phyloP scores from a whole-genome alignment of 2,329 filamentous ascomycete species.

The Knoxdaviesia capensis region DNA sequence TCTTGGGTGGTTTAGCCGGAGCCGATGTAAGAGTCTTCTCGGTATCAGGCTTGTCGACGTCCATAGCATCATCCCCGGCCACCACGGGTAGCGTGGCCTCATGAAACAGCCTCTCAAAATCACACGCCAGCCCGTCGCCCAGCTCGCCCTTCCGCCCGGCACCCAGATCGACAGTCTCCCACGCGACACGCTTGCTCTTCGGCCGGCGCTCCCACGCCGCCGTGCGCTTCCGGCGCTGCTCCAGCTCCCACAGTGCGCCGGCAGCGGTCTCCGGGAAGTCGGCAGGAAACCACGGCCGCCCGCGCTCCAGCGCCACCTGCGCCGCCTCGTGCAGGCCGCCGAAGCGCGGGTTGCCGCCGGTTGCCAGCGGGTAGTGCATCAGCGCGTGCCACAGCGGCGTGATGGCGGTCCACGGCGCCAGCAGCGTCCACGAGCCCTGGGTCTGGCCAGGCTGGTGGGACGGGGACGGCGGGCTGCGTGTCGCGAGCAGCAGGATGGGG shows the following conservation, averaged over 20 bases:
- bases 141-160: constrained; percentile 60
- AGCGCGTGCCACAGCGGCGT: constrained; percentile 69
- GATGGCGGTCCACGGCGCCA: constrained; percentile 84
- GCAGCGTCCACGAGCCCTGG: constrained; percentile 59
- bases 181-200: constrained; percentile 63
- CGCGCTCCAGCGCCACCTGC: constrained; percentile 66
- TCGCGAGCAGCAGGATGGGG: constrained; percentile 51
- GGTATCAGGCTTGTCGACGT: constrained; percentile 9
- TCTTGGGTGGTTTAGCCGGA: no score
- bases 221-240: constrained; percentile 33
- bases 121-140: constrained; percentile 63
- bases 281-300: constrained; percentile 64
- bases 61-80: constrained; percentile 12
- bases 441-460: constrained; percentile 15
- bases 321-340: constrained; percentile 63
- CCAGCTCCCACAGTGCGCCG: constrained; percentile 58
- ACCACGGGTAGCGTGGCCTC: constrained; percentile 1
- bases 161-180: constrained; percentile 54
- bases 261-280: constrained; percentile 66
- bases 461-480: constrained; percentile 16
- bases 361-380: constrained; percentile 62
- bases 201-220: constrained; percentile 31
- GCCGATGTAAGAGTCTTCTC: no score
- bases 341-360: constrained; percentile 62
- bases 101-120: constrained; percentile 53